Evolutionary conservation across 768 basidiomycete species (phyloP).

Genomic region (Psilocybe cyanescens): DNA sequence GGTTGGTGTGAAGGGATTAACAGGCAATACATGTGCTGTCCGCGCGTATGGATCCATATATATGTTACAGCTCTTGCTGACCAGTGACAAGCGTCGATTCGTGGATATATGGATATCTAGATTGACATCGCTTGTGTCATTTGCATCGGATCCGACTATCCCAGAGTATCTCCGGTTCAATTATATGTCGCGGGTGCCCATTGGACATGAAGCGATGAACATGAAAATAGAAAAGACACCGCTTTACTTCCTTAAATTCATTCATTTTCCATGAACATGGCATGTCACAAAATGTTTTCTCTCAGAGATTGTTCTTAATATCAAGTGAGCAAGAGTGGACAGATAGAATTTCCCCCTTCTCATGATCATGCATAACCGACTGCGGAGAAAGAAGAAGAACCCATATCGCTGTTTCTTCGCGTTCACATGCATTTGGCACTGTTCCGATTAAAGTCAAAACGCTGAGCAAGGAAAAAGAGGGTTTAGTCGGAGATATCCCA

Average conservation of each 20-base stretch:
- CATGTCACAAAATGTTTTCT: not conserved
- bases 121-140: not conserved
- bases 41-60: too few relatives aligned
- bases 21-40: not conserved
- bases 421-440: constrained; percentile 12
- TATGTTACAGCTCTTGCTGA: too few relatives aligned
- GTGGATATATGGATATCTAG: too few relatives aligned
- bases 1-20: not conserved
- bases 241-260: constrained; percentile 10
- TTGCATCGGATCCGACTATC: constrained; percentile 6
- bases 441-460: constrained; percentile 10
- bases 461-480: constrained; percentile 4
- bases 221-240: constrained; percentile 2
- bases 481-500: constrained; percentile 12
- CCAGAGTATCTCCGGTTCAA: constrained; percentile 8
- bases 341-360: not conserved
- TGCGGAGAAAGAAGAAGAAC: constrained; percentile 16
- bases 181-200: constrained; percentile 6
- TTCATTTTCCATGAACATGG: not conserved
- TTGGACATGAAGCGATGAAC: constrained; percentile 1
- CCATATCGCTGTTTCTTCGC: constrained; percentile 17
- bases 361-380: constrained; percentile 7
- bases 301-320: not conserved
- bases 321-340: not conserved
- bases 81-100: too few relatives aligned